These are phyloP conservation scores for Lentinula edodes DNA, from an alignment of 768 basidiomycete genomes.

Conservation along the genomic window DNA sequence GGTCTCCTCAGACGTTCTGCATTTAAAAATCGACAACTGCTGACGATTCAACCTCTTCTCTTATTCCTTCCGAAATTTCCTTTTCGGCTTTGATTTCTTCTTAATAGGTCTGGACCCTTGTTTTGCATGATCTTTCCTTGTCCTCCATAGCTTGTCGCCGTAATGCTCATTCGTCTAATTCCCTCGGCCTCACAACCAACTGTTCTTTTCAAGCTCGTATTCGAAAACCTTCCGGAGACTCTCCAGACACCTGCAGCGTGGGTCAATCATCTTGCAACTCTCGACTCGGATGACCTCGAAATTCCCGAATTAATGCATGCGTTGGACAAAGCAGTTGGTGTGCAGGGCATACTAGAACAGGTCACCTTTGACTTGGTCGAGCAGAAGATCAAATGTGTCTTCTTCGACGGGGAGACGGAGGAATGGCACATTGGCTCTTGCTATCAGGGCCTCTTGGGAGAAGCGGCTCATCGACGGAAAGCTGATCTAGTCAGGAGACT, in stretches of 20 bases:
- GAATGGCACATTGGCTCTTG: constrained; percentile 36
- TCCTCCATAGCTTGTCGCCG: neutral
- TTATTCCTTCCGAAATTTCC: neutral
- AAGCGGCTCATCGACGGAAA: neutral
- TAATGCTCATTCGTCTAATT: constrained; percentile 56
- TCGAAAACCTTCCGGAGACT: constrained; percentile 36
- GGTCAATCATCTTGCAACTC: constrained; percentile 45
- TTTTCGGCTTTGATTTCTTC: neutral
- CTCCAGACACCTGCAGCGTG: constrained; percentile 48
- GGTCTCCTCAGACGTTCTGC: neutral
- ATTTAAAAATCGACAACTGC: neutral
- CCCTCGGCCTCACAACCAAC: constrained; percentile 40
- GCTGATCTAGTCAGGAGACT: constrained; percentile 35
- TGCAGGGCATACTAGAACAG: constrained; percentile 49
- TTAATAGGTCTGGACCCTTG: neutral
- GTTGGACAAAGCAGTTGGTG: constrained; percentile 54
- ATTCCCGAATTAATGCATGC: constrained; percentile 47
- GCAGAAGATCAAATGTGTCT: constrained; percentile 42
- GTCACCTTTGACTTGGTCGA: constrained; percentile 56
- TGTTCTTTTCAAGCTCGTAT: constrained; percentile 55
- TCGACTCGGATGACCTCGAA: constrained; percentile 48
- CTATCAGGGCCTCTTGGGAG: neutral
- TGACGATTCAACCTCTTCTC: neutral
- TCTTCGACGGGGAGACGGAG: constrained; percentile 50
- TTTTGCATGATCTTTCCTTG: neutral